These are phyloP conservation scores for Oidiodendron maius DNA, from an alignment of 495 filamentous ascomycete species.

Conservation along the genomic window DNA sequence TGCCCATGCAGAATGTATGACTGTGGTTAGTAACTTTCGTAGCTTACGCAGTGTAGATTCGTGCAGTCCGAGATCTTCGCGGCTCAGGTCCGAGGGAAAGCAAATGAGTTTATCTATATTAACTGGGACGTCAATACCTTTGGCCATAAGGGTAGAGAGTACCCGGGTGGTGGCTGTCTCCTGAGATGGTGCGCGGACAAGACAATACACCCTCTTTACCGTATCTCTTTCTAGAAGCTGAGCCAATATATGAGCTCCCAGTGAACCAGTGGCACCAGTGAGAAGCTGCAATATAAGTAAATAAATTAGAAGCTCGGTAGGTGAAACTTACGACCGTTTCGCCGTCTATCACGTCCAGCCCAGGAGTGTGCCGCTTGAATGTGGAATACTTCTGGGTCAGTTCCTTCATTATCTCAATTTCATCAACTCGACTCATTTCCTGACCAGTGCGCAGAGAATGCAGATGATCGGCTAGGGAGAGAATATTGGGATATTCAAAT, in stretches of 20 bases:
- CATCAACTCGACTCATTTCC: slow-evolving; percentile 18
- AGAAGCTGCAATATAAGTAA: slow-evolving; percentile 38
- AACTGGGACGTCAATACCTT: slow-evolving; percentile 7
- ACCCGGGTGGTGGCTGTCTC: slow-evolving; percentile 12
- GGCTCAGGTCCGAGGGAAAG: slow-evolving; percentile 34
- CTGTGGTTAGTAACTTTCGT: slow-evolving; percentile 32
- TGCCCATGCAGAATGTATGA: slow-evolving; percentile 56
- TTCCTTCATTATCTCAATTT: slow-evolving; percentile 27
- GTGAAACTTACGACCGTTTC: slow-evolving; percentile 37
- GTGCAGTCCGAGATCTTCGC: slow-evolving; percentile 39
- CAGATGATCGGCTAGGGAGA: slow-evolving; percentile 30
- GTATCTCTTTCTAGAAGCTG: slow-evolving; percentile 28
- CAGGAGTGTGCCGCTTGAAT: slow-evolving; percentile 22
- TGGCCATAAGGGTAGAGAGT: slow-evolving; percentile 8
- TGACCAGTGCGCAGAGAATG: slow-evolving; percentile 22
- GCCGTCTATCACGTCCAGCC: slow-evolving; percentile 40
- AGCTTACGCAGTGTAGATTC: slow-evolving; percentile 30
- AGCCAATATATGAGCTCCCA: slow-evolving; percentile 50
- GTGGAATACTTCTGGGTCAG: slow-evolving; percentile 30
- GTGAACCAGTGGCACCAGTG: slow-evolving; percentile 55
- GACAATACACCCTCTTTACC: slow-evolving; percentile 44
- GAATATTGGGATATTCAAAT: slow-evolving; percentile 39
- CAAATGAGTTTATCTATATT: slow-evolving; percentile 33
- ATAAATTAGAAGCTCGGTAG: background rate
- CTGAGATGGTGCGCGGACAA: slow-evolving; percentile 39